phyloP scores from a whole-genome alignment of 805 yeast genomes.

The Wickerhamomyces hampshirensis region DNA sequence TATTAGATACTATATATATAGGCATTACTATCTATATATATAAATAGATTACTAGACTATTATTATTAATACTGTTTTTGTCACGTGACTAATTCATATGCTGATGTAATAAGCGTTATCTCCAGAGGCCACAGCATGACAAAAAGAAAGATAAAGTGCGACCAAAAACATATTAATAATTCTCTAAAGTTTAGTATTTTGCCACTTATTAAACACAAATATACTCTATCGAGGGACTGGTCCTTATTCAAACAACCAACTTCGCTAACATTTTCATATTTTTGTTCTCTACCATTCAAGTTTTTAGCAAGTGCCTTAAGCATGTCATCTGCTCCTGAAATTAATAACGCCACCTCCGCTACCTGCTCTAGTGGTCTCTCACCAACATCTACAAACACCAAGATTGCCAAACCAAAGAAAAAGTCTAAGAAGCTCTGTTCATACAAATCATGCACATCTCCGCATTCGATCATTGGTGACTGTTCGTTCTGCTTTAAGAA shows the following conservation, averaged over 20 bases:
- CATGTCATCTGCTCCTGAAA: neutral
- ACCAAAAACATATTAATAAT: too few species aligned
- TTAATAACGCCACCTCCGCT: neutral
- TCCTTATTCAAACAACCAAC: too few species aligned
- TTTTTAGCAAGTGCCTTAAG: neutral
- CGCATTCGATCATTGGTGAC: constrained; percentile 51
- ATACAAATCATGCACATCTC: constrained; percentile 20
- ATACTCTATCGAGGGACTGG: too few species aligned
- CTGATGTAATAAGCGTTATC: neutral
- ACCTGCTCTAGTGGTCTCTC: too few species aligned
- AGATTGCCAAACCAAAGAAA: constrained; percentile 21
- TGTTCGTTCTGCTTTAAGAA: constrained; percentile 60
- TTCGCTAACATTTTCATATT: neutral
- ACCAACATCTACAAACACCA: constrained; percentile 2
- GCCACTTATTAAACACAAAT: too few species aligned
- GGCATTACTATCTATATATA: too few species aligned
- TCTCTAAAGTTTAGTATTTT: too few species aligned
- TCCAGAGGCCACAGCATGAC: neutral
- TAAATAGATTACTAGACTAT: too few species aligned
- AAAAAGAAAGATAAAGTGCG: neutral
- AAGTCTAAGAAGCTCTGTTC: constrained; percentile 27
- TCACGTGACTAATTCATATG: too few species aligned
- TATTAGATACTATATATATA: constrained; percentile 7
- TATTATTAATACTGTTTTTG: too few species aligned
- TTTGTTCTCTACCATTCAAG: too few species aligned